Base-by-base conservation (phyloP, 1,139 yeast genomes). In the Blastobotrys arbuscula region DNA sequence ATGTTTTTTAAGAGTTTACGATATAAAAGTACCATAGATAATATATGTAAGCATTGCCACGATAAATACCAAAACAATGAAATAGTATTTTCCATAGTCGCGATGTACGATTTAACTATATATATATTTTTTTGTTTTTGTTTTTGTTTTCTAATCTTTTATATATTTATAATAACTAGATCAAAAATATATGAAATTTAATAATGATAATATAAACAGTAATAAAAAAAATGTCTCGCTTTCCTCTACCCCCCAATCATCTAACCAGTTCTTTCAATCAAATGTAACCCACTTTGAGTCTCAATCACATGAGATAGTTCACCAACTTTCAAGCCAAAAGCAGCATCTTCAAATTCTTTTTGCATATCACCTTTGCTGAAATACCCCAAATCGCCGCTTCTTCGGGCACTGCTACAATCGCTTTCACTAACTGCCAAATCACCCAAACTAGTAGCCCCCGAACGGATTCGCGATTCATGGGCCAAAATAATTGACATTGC, bases 281-380 rank as follows among this genome's bases (percentile, higher is more conserved):
- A 67, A 64, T 92, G 98, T 47, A 88, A 82, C 18, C 98, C 98
- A 59, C 95, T 84, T 58, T 85, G 95, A 13, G 92, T 81, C 67
- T 89, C 97, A 13, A 92, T 83, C 20, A 89, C 78, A 47, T 80
- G 85, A 61, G 95, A 84, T 47, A 86, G 68, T 63, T 89, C 95
- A 16, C 96, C 96, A 10, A 89, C 82, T 58, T 86, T 79, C 57
- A 92, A 72, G 8, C 70, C 81, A 64, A 84, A 90, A 0, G 96
- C 84, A 2, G 95, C 95, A 53, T 82, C 82, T 65, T 92, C 98
- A 62, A 92, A 92, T 51, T 83, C 72, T 42, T 96, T 96, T 65
- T 92, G 97, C 98, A 92, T 92, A 61, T 84, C 90, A 35, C 96
- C 96, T 52, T 76, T 79, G 21, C 86, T 88, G 63, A 92, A 92